A percentile compares a stretch with the other conserved stretches of the same genome.
These are phyloP conservation scores for Durotheca rogersii DNA, from an alignment of 495 filamentous ascomycete genomes.

Conservation along the genomic window DNA sequence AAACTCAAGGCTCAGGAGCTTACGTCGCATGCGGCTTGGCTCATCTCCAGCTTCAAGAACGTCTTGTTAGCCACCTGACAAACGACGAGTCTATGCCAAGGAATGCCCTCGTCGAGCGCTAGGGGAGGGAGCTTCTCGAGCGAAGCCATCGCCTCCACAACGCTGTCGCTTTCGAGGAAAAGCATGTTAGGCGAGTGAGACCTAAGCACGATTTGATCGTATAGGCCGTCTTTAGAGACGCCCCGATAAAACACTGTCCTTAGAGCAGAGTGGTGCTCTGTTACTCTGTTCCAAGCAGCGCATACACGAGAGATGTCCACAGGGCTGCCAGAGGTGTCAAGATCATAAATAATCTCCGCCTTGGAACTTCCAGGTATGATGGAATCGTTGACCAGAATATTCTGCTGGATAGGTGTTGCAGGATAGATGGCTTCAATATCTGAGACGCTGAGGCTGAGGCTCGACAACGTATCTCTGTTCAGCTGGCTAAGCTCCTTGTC, in stretches of 20 bases:
- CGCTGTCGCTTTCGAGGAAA: slow-evolving; percentile 45
- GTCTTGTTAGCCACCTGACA: slow-evolving; percentile 46
- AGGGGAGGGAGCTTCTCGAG: slow-evolving; percentile 44
- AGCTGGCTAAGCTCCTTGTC: slow-evolving; percentile 58
- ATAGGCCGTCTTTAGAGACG: slow-evolving; percentile 41
- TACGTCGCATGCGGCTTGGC: slow-evolving; percentile 48
- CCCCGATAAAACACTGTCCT: slow-evolving; percentile 49
- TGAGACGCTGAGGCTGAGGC: slow-evolving; percentile 48
- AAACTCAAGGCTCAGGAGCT: background rate
- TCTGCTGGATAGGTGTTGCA: slow-evolving; percentile 67
- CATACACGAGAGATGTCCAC: slow-evolving; percentile 47
- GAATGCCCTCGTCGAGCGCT: slow-evolving; percentile 37
- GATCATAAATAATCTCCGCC: slow-evolving; percentile 61
- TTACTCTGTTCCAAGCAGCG: slow-evolving; percentile 47
- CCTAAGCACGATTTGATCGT: slow-evolving; percentile 45
- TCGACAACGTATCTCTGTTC: slow-evolving; percentile 50
- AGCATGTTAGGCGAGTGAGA: slow-evolving; percentile 48
- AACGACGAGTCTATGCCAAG: slow-evolving; percentile 48
- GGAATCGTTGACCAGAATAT: slow-evolving; percentile 61
- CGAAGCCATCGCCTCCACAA: slow-evolving; percentile 44
- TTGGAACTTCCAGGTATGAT: slow-evolving; percentile 60
- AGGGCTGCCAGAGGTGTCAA: slow-evolving; percentile 41
- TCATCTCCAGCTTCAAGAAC: slow-evolving; percentile 48
- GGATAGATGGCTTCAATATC: slow-evolving; percentile 60
- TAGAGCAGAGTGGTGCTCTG: slow-evolving; percentile 41